A percentile compares a stretch with the other conserved stretches of the same genome.
Evolutionary conservation across 768 basidiomycete genomes (phyloP).

Genomic region (Boletus coccyginus): DNA sequence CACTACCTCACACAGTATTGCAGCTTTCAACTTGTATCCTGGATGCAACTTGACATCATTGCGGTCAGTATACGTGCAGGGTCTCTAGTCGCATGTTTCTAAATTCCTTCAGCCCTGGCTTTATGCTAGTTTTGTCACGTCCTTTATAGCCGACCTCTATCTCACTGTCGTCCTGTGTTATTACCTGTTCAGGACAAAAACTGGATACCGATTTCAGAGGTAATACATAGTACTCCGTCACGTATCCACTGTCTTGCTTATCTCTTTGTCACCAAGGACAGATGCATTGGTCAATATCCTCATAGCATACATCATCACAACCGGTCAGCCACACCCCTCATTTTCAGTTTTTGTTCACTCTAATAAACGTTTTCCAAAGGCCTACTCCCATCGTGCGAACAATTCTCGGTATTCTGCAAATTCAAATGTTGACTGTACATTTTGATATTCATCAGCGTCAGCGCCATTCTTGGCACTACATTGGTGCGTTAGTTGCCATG

Average conservation of each 20-base stretch:
- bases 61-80: slow-evolving; percentile 32
- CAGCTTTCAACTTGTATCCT: slow-evolving; percentile 41
- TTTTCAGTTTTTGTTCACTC: slow-evolving; percentile 13
- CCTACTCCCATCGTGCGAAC: slow-evolving; percentile 35
- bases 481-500: slow-evolving; percentile 22
- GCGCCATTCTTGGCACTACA: slow-evolving; percentile 45
- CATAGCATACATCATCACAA: slow-evolving; percentile 53
- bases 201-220: slow-evolving; percentile 44
- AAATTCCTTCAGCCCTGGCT: slow-evolving; percentile 39
- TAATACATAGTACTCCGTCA: slow-evolving; percentile 14
- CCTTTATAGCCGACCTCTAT: slow-evolving; percentile 49
- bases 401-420: background rate
- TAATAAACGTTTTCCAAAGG: slow-evolving; percentile 33
- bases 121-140: slow-evolving; percentile 50
- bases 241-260: background rate
- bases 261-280: slow-evolving; percentile 37
- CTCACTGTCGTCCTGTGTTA: slow-evolving; percentile 50
- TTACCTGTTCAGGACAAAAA: slow-evolving; percentile 46
- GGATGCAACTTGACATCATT: slow-evolving; percentile 35
- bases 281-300: slow-evolving; percentile 48
- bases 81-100: background rate
- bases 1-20: background rate
- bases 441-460: slow-evolving; percentile 35
- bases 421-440: background rate
- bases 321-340: slow-evolving; percentile 36